Base-by-base conservation (phyloP, 805 yeast species). In the Myxozyma melibiosi region DNA sequence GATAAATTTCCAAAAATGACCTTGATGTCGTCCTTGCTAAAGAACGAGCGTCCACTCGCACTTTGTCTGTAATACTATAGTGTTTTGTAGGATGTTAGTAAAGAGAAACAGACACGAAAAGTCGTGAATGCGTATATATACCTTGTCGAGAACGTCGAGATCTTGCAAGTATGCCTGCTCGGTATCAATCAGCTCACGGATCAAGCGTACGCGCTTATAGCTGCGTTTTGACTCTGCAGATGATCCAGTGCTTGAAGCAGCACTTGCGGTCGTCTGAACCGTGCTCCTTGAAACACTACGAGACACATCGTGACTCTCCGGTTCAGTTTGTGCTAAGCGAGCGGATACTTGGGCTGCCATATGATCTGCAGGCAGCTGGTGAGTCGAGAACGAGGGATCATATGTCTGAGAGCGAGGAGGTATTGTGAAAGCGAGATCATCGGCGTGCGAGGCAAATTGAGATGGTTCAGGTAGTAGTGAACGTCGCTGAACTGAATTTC, bases 121-220 rank as follows among this genome's bases (percentile, higher is more conserved):
- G 61, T 16, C 49, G 45, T 45, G 51, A 64, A 24, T 48, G 54
- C 16, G 62, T 65, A 18, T 53, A 50, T 2, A 22, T 63, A 65
- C 51, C 66, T 65, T 61, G 59, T 61, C 69, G 5, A 72, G 65
- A 2, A 74, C 73, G 1, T 62, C 68, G 65, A 75, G 60, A 53
- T 76, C 78, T 14, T 66, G 66, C 8, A 73, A 67, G 54, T 72
- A 75, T n/a, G 63, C 63, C 14, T 66, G 57, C 54, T 75, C 79
- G 11, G 78, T 72, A 18, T 65, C 64, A 46, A 74, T 69, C 6
- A 75, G 66, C 56, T 75, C 78, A 8, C 72, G 65, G 31, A 73
- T 66, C 14, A 70, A 58, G 28, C 70, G 69, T 55, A 67, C 65
- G 33, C 70, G 65, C 39, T 50, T 63, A 38, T 56, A 49, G 22